phyloP scores from a whole-genome alignment of 78 protist species.

The Speleostelium caveatum region DNA sequence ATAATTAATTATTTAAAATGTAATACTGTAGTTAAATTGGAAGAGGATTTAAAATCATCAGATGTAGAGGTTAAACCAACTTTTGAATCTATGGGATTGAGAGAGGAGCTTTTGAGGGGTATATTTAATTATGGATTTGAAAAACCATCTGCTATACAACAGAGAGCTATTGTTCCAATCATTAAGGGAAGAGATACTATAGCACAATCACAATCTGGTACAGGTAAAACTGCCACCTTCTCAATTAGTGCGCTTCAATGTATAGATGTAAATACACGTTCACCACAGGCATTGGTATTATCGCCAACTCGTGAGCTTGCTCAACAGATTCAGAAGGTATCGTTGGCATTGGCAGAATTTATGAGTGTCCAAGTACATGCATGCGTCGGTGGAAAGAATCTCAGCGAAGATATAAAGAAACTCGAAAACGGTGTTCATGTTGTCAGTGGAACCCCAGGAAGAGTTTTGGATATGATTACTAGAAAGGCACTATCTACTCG shows the following conservation, averaged over 20 bases:
- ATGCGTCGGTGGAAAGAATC: constrained; percentile 97
- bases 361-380: constrained; percentile 92
- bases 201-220: constrained; percentile 99
- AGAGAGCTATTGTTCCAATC: constrained; percentile 98
- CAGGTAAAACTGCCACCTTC: constrained; percentile 99
- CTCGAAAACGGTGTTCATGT: constrained; percentile 93
- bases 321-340: constrained; percentile 95
- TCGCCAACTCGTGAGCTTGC: constrained; percentile 99
- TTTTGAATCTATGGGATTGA: constrained; percentile 96
- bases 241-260: constrained; percentile 90
- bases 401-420: constrained; percentile 91
- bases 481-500: constrained; percentile 88
- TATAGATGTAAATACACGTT: constrained; percentile 82
- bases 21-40: not conserved
- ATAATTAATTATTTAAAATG: too few species aligned
- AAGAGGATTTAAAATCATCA: not conserved
- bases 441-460: constrained; percentile 99
- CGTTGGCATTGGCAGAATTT: constrained; percentile 92
- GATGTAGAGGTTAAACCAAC: constrained; percentile 71
- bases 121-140: constrained; percentile 97
- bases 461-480: constrained; percentile 97
- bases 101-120: constrained; percentile 94
- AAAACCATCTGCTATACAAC: constrained; percentile 99
- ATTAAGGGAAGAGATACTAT: constrained; percentile 97
- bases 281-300: constrained; percentile 96